Evolutionary conservation across 192 early-diverging fungal species (phyloP).

Genomic region (Rhizoclosmatium sp.): DNA sequence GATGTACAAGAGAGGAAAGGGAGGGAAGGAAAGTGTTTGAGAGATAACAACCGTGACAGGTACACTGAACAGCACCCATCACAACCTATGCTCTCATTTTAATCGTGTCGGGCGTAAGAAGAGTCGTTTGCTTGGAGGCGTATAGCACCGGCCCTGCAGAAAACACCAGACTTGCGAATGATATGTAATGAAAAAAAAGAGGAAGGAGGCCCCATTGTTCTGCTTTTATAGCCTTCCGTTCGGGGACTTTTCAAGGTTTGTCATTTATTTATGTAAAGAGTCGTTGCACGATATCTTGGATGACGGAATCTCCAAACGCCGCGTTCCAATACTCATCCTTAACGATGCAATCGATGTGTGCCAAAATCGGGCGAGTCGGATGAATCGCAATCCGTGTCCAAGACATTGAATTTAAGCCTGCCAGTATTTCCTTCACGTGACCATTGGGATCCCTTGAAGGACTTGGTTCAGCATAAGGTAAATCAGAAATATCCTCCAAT

Average conservation of each 20-base stretch:
- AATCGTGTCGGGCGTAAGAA: constrained; percentile 1
- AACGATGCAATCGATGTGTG: constrained; percentile 17
- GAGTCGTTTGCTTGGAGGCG: constrained; percentile 10
- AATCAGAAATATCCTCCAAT: neutral
- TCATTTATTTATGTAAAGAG: neutral
- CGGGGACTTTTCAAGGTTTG: neutral
- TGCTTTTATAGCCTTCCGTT: neutral
- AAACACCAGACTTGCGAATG: constrained; percentile 7
- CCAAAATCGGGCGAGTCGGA: constrained; percentile 19
- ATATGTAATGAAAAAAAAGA: constrained; percentile 7
- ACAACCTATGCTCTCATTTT: neutral
- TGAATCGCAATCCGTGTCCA: constrained; percentile 18
- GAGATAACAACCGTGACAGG: neutral
- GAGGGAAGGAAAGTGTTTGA: neutral
- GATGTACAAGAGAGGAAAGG: neutral
- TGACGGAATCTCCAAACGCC: constrained; percentile 25
- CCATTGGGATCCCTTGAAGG: neutral
- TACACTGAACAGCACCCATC: neutral
- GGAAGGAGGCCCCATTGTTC: neutral
- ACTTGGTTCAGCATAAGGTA: neutral
- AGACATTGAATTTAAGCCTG: constrained; percentile 14
- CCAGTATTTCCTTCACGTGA: neutral
- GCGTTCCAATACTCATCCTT: constrained; percentile 4
- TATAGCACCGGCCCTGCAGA: constrained; percentile 13
- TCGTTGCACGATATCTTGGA: constrained; percentile 24